Base-by-base conservation (phyloP, 805 yeast genomes). In the Candida mattraensis region DNA sequence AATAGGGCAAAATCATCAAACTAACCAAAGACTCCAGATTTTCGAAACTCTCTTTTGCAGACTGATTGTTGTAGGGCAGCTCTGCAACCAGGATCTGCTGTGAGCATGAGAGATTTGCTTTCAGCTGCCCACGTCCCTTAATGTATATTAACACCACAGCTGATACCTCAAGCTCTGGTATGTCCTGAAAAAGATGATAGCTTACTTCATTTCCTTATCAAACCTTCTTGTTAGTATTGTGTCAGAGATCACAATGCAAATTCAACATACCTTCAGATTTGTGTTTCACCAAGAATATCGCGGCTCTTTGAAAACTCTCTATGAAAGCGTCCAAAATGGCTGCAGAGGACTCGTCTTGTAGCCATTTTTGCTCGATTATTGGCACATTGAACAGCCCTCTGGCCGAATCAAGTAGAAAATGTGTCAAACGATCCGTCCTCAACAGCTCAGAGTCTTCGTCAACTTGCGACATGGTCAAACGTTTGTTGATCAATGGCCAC, bases 1-100 rank as follows among this genome's bases (percentile, higher is more conserved):
- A 82, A 45, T 80, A 77, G 0, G 93, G 86, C 0, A 78, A 68
- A 15, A 87, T 64, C 2, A 88, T 94, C 24, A 74, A 61, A 35
- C 71, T 72, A 15, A 87, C 58, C 18, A 89, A 58, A 0, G 77
- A 64, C 46, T 78, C 68, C n/a, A 88, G 51, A 18, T 69, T 66
- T 30, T 80, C 83, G 22, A 43, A 48, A 15, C 38, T 33, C 13
- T 41, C 43, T 15, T 31, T 36, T 12, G 39, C 24, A 3, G 47
- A 31, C 13, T 34, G 22, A 11, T 38, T 19, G 14, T 23, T 34
- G 18, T 33, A 18, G 10, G 42, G 48, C 9, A 45, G 28, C 17
- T 29, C 24, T 5, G 35, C 31, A 11, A 35, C 18, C 3, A 28
- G 25, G 18, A 41, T 24, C 21, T 42, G 50, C 5, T 35, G 34